Evolutionary conservation across 2,329 filamentous ascomycete genomes (phyloP).

Genomic region (Chaetomiaceae sp.): DNA sequence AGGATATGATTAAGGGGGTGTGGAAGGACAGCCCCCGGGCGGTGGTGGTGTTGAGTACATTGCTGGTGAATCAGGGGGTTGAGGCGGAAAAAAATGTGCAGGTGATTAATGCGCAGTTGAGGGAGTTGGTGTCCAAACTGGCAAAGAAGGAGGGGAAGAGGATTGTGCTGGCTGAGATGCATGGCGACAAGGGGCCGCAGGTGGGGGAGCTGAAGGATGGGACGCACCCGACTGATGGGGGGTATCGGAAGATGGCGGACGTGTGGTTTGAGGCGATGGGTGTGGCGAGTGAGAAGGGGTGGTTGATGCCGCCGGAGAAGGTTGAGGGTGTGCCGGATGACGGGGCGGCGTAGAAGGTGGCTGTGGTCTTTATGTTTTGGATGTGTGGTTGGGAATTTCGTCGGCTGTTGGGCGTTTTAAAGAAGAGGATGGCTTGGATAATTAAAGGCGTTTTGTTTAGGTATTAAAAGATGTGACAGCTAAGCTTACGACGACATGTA

Average conservation of each 20-base stretch:
- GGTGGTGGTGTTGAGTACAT: conserved; percentile 38
- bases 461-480: too few species aligned
- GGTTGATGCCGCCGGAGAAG: conserved; percentile 32
- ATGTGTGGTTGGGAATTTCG: too few species aligned
- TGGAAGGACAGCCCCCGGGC: conserved; percentile 30
- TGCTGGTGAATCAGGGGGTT: conserved; percentile 29
- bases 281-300: conserved; percentile 24
- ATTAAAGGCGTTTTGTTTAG: too few species aligned
- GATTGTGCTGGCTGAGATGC: conserved; percentile 41
- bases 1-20: conserved; percentile 35
- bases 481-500: too few species aligned
- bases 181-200: conserved; percentile 29
- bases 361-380: neutral
- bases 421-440: too few species aligned
- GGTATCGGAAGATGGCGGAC: conserved; percentile 41
- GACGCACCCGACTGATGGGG: conserved; percentile 37
- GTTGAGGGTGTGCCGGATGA: conserved; percentile 23
- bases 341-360: conserved; percentile 8
- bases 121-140: conserved; percentile 28
- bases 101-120: conserved; percentile 34
- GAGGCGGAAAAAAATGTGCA: conserved; percentile 28
- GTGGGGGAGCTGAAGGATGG: conserved; percentile 34
- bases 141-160: conserved; percentile 27
- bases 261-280: conserved; percentile 34
- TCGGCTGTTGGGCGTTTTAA: too few species aligned